Evolutionary conservation across 2,329 filamentous ascomycete species (phyloP), one percentile per base, ranked within the genome.

Genomic region (Cytospora schulzeri): DNA sequence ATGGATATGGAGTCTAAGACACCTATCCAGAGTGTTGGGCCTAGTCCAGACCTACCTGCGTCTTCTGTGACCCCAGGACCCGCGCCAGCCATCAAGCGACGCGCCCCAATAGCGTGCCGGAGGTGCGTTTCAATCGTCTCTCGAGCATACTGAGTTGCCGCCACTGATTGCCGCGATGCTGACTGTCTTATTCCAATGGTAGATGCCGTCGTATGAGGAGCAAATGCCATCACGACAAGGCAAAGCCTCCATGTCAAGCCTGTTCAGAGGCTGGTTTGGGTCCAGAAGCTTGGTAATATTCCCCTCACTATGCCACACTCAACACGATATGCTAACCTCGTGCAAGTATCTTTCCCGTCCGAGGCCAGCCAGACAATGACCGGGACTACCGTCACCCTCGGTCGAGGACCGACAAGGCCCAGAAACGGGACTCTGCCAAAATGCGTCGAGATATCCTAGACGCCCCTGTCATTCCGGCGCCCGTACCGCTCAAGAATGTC

Each of bases 121-220:
- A 81, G 81, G 82, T 84, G 73, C 67, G 76, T 72, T 67, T 45
- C 57, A 33, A 57, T 17, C 52, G 60, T 45, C 57, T 64, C 69
- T 55, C 54, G 53, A 51, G 54, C 22, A 41, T 33, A 52, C 50
- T 57, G 55, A 33, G 24, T 26, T 60, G 55, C 57, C 28, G 53
- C 54, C n/a, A 38, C 26, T 33, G 38, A 51, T 50, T 41, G 24
- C 38, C 26, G n/a, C 29, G 54, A 22, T 22, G 31, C 62, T 59
- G 61, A 66, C 52, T 55, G 12, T 57, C 29, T 62, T 28, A 33
- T 50, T 51, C 24, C 41, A 54, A 60, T 45, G 35, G n/a, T 63
- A 83, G 82, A 76, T 86, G 83, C 67, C 83, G 83, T 38, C 81
- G 82, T 38, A 81, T 85, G 77, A 80, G 83, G 66, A 84, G 81